A percentile compares a stretch with the other conserved stretches of the same genome.
Evolutionary conservation across 1,284 basidiomycete genomes (phyloP).

Genomic region (Marasmius tenuissimus): DNA sequence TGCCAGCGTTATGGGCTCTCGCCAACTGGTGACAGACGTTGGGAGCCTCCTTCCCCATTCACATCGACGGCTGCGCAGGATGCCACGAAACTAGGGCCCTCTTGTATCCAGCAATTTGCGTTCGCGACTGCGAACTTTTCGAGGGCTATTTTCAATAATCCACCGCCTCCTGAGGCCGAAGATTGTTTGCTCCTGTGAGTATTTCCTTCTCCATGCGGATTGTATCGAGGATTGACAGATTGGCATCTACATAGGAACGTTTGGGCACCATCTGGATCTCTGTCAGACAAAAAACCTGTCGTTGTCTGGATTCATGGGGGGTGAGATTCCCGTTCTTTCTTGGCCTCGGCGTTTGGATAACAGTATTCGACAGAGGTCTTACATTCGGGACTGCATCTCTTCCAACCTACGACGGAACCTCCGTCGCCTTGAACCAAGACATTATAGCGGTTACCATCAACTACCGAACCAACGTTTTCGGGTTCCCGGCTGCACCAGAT

Average conservation of each 20-base stretch:
- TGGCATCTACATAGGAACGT: slow-evolving; percentile 4
- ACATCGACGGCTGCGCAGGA: slow-evolving; percentile 4
- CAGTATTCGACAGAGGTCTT: background rate
- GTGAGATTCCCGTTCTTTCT: background rate
- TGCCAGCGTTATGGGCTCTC: slow-evolving; percentile 13
- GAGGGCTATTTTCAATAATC: slow-evolving; percentile 12
- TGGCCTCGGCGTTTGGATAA: background rate
- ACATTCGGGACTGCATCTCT: slow-evolving; percentile 4
- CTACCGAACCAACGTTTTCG: slow-evolving; percentile 22
- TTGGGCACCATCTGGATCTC: slow-evolving; percentile 3
- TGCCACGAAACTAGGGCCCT: slow-evolving; percentile 10
- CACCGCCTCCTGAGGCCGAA: slow-evolving; percentile 15
- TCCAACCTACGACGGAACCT: slow-evolving; percentile 13
- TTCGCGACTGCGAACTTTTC: slow-evolving; percentile 6
- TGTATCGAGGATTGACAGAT: background rate
- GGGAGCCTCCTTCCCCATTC: slow-evolving; percentile 14
- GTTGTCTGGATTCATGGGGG: slow-evolving; percentile 9
- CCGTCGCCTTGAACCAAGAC: slow-evolving; percentile 17
- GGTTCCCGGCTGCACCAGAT: slow-evolving; percentile 18
- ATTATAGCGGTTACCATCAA: slow-evolving; percentile 20
- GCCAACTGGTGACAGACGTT: slow-evolving; percentile 12
- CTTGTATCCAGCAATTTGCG: slow-evolving; percentile 18
- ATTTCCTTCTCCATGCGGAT: background rate
- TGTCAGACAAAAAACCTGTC: background rate
- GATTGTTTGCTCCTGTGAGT: slow-evolving; percentile 18